Conservation (phyloP, 1,284 basidiomycete species). For the Schizopora paradoxa region DNA sequence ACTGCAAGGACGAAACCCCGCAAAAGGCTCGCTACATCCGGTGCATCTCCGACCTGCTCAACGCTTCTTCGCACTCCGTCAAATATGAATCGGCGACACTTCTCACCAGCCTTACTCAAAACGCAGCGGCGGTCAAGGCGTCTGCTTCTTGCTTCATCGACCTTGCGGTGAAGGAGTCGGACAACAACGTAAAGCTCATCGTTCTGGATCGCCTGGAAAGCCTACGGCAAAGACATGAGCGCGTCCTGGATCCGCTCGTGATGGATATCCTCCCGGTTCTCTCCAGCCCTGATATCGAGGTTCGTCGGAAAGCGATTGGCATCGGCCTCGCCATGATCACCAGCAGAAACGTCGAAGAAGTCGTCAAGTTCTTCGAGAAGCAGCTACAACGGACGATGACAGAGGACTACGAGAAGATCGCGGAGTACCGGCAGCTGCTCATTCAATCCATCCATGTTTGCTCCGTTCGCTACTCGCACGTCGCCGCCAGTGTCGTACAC, state of each 20-base stretch:
- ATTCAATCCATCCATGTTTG: conserved; percentile 98
- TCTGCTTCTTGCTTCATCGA: conserved; percentile 88
- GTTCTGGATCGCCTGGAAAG: conserved; percentile 90
- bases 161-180: conserved; percentile 91
- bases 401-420: conserved; percentile 82
- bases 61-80: conserved; percentile 88
- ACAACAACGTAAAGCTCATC: conserved; percentile 99
- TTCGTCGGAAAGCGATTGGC: conserved; percentile 86
- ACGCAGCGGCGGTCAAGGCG: conserved; percentile 94
- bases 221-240: conserved; percentile 84
- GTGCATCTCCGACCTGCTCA: conserved; percentile 92
- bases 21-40: conserved; percentile 90
- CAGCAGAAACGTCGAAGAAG: conserved; percentile 96
- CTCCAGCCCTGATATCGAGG: conserved; percentile 93
- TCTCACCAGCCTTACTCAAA: conserved; percentile 92
- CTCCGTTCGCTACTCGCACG: conserved; percentile 97
- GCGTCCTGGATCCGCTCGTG: conserved; percentile 87
- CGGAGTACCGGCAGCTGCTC: conserved; percentile 93
- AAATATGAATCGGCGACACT: conserved; percentile 98
- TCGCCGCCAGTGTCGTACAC: conserved; percentile 93
- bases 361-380: conserved; percentile 95
- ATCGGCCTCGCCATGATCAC: conserved; percentile 94
- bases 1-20: conserved; percentile 81
- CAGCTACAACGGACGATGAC: conserved; percentile 92
- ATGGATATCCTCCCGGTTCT: conserved; percentile 96